Evolutionary conservation across 441 rosid genomes (phyloP), one percentile per base, ranked within the genome.

Genomic region (Adansonia madagascariensis): DNA sequence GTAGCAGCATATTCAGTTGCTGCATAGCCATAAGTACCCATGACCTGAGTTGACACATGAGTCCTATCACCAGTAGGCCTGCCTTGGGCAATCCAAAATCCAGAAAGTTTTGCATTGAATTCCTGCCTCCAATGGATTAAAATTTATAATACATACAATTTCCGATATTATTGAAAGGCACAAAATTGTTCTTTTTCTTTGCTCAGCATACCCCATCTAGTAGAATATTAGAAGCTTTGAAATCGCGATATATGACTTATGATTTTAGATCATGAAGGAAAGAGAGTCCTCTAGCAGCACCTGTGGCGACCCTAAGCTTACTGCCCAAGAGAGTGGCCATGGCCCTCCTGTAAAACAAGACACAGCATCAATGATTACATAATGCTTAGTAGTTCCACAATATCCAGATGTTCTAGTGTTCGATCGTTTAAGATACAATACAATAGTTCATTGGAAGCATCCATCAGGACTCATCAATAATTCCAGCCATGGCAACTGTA

Each of bases 241-340:
- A 90, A 72, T 90, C 94, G 17, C 94, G 89, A 73, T 87, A 89
- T 81, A 90, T 90, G 81, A 90, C 92, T 75, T 86, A 91, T 0
- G 89, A 83, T 69, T 88, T 86, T 73, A 87, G 89, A 82, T 90
- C 89, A 6, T 89, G 94, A 71, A 90, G 92, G 80, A 90, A 87
- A 80, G 87, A 85, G 64, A 90, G 91, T 70, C 94, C 94, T 71
- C 84, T 88, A 52, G 94, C 94, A 75, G 94, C 92, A 67, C 88
- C 90, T 14, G 83, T 75, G 27, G 94, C 94, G 14, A 90, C 90
- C 81, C 89, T 90, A 81, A 90, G 87, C 82, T 87, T 15, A 86
- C 82, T 61, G 89, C 91, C 98, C 98, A 94, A 24, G 98, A 84
- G 75, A 94, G 90, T 3, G 95, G 97, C 59, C 89, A 89, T 5